A percentile compares a stretch with the other conserved stretches of the same genome.
Evolutionary conservation across 2,329 filamentous ascomycete genomes (phyloP).

Genomic region (Pseudogymnoascus pannorum): DNA sequence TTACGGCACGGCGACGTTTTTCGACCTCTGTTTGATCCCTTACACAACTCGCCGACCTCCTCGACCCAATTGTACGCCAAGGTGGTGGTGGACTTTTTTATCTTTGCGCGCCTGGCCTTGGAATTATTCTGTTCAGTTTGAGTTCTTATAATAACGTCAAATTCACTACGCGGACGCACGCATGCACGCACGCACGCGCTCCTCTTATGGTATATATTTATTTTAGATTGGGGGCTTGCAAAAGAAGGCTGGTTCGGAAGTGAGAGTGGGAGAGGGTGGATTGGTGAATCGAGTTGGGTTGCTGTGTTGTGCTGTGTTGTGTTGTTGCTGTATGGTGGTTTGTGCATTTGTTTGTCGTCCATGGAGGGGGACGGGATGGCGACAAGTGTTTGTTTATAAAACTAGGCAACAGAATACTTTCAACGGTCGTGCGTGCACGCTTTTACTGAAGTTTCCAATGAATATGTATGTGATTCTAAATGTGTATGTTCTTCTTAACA

Average conservation of each 20-base stretch:
- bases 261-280: neutral
- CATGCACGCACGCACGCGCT: neutral
- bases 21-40: neutral
- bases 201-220: neutral
- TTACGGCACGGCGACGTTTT: neutral
- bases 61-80: too few species aligned
- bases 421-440: neutral
- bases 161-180: neutral
- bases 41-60: too few species aligned
- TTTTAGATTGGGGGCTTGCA: slow-evolving; percentile 1
- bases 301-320: neutral
- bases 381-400: neutral
- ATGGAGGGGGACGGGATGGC: neutral
- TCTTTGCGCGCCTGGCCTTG: neutral
- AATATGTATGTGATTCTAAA: neutral
- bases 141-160: neutral
- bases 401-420: neutral
- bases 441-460: neutral
- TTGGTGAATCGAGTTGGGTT: neutral
- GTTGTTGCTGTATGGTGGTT: neutral
- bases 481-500: neutral
- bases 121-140: neutral
- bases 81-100: neutral
- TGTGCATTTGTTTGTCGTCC: neutral
- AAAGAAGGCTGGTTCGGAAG: neutral